Conservation (phyloP, 2,329 filamentous ascomycete species). For the Pseudogymnoascus sp. region DNA sequence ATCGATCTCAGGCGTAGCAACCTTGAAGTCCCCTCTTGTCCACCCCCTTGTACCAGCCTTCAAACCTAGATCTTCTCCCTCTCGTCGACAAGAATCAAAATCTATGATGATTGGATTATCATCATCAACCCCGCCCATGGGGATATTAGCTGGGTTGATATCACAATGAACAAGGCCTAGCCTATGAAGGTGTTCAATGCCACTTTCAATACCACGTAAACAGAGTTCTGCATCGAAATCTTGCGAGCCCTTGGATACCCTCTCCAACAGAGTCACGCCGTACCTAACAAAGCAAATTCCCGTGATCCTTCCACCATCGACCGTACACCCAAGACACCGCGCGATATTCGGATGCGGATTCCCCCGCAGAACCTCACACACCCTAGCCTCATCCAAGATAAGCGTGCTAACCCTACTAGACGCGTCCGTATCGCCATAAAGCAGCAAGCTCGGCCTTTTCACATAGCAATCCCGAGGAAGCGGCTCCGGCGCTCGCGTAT, state of each 20-base stretch:
- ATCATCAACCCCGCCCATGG: slow-evolving; percentile 23
- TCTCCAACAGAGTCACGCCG: slow-evolving; percentile 18
- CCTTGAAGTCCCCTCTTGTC: not conserved
- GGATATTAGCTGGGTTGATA: slow-evolving; percentile 26
- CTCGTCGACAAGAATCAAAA: slow-evolving; percentile 25
- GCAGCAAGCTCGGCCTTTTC: slow-evolving; percentile 11
- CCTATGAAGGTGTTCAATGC: slow-evolving; percentile 25
- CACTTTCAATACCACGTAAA: slow-evolving; percentile 16
- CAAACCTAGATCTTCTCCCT: slow-evolving; percentile 16
- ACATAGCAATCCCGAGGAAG: slow-evolving; percentile 12
- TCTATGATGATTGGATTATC: slow-evolving; percentile 23
- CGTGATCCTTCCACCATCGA: slow-evolving; percentile 18
- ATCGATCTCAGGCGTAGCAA: not conserved
- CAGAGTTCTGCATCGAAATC: slow-evolving; percentile 16
- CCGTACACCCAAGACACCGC: slow-evolving; percentile 18
- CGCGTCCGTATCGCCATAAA: slow-evolving; percentile 12
- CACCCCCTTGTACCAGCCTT: not conserved
- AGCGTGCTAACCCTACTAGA: slow-evolving; percentile 10
- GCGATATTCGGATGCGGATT: slow-evolving; percentile 25
- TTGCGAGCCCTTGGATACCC: slow-evolving; percentile 15
- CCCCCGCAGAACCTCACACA: slow-evolving; percentile 20
- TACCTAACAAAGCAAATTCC: slow-evolving; percentile 24
- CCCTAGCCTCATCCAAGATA: slow-evolving; percentile 8
- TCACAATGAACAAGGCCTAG: slow-evolving; percentile 26
- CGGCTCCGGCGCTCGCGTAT: slow-evolving; percentile 9